Percentiles rank a stretch among this genome's conserved stretches.
Conservation (phyloP, 768 basidiomycete species). For the Porphyrellus cyaneotinctus region DNA sequence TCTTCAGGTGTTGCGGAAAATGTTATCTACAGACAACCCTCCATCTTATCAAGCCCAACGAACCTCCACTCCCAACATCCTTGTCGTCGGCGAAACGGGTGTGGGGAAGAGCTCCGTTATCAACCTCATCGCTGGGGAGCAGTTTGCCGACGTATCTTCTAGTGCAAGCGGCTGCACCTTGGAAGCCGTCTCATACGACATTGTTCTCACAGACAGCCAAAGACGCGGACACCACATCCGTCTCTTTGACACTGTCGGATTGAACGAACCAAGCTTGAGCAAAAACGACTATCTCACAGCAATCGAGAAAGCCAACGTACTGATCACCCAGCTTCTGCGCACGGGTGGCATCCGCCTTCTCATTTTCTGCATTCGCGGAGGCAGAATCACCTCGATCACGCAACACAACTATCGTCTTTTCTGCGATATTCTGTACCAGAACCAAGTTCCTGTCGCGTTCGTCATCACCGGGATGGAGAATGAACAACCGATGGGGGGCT, state of each 20-base stretch:
- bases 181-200: constrained; percentile 20
- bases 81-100: constrained; percentile 32
- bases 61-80: constrained; percentile 30
- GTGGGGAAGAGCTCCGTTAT: constrained; percentile 39
- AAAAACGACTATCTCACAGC: constrained; percentile 21
- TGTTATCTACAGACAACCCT: neutral
- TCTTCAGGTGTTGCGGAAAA: constrained; percentile 3
- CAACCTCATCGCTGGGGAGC: constrained; percentile 34
- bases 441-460: constrained; percentile 29
- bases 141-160: constrained; percentile 27
- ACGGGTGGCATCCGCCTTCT: constrained; percentile 28
- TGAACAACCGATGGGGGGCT: constrained; percentile 27
- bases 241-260: constrained; percentile 32
- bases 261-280: constrained; percentile 24
- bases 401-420: constrained; percentile 29
- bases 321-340: constrained; percentile 30
- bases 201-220: constrained; percentile 13
- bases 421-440: constrained; percentile 25
- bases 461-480: constrained; percentile 32
- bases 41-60: constrained; percentile 14
- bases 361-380: constrained; percentile 32
- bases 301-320: constrained; percentile 25
- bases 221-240: constrained; percentile 12
- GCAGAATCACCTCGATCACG: constrained; percentile 24
- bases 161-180: constrained; percentile 35